phyloP scores from a whole-genome alignment of 108 stramenopile genomes.

The Cafeteria roenbergensis region DNA sequence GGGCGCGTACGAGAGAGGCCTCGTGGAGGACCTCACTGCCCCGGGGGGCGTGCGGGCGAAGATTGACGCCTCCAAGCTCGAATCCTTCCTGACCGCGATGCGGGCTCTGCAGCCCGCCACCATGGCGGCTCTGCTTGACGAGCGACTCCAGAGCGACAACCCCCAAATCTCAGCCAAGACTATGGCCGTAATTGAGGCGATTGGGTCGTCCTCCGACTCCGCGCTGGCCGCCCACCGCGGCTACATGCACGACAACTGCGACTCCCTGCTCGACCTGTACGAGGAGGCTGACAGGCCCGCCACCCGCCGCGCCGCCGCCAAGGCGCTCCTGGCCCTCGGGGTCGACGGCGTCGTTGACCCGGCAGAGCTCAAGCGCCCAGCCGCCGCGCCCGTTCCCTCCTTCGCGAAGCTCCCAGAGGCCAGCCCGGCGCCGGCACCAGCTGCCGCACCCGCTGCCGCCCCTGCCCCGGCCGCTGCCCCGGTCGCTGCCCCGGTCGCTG shows the following conservation, averaged over 20 bases:
- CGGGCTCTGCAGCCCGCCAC: not conserved
- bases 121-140: not conserved
- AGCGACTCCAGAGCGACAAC: not conserved
- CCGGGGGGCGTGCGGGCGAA: not conserved
- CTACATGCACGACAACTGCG: constrained; percentile 6
- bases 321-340: constrained; percentile 1
- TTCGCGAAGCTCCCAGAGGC: not conserved
- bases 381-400: not conserved
- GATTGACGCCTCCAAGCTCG: constrained; percentile 2
- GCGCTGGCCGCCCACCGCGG: not conserved
- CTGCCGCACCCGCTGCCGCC: too few relatives aligned
- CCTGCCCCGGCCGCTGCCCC: too few relatives aligned
- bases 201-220: not conserved
- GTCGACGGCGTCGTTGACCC: not conserved
- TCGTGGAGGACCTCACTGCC: constrained; percentile 1
- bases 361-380: too few relatives aligned
- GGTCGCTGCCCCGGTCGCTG: too few relatives aligned
- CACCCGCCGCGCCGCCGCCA: not conserved
- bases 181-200: not conserved
- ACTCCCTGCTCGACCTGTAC: not conserved
- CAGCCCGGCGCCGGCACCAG: not conserved
- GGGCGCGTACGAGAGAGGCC: constrained; percentile 6
- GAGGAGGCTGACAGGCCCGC: not conserved
- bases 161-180: not conserved
- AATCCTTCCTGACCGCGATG: not conserved